Percentiles rank a stretch among this genome's conserved stretches.
Conservation (phyloP, 805 yeast species). For the Cephaloascus albidus region DNA sequence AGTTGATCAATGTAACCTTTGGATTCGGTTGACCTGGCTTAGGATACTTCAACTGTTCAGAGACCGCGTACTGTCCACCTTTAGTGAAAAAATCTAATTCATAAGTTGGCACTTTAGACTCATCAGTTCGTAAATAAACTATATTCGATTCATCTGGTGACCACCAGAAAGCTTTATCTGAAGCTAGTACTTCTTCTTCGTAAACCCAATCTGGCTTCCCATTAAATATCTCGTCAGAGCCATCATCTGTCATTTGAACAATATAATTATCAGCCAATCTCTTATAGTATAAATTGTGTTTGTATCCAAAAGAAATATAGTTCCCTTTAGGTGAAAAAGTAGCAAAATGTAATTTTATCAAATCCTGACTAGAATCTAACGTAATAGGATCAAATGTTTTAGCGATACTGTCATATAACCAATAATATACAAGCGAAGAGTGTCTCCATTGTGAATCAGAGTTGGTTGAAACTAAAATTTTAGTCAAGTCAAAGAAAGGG, state of each 20-base stretch:
- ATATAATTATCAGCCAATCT: conserved; percentile 18
- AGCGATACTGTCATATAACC: conserved; percentile 44
- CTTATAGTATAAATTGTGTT: conserved; percentile 61
- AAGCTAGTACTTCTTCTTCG: conserved; percentile 78
- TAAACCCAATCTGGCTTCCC: conserved; percentile 95
- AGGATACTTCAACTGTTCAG: conserved; percentile 74
- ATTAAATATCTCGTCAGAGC: conserved; percentile 62
- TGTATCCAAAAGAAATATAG: conserved; percentile 54
- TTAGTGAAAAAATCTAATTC: conserved; percentile 71
- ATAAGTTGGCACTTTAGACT: conserved; percentile 62
- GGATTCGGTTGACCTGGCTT: conserved; percentile 81
- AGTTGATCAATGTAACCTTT: conserved; percentile 41
- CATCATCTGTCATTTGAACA: conserved; percentile 57
- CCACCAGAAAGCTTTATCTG: conserved; percentile 80
- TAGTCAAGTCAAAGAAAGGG: conserved; percentile 17
- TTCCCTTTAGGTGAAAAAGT: conserved; percentile 69
- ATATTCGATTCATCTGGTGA: conserved; percentile 62
- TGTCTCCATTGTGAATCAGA: conserved; percentile 52
- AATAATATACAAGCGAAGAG: conserved; percentile 52
- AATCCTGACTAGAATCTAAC: conserved; percentile 6
- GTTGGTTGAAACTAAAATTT: conserved; percentile 50
- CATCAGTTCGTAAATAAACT: conserved; percentile 61
- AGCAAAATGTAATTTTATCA: conserved; percentile 28
- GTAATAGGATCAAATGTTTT: conserved; percentile 19
- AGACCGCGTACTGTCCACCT: conserved; percentile 30